phyloP scores from a whole-genome alignment of 257 asterid genomes.

The Scutellaria baicalensis region DNA sequence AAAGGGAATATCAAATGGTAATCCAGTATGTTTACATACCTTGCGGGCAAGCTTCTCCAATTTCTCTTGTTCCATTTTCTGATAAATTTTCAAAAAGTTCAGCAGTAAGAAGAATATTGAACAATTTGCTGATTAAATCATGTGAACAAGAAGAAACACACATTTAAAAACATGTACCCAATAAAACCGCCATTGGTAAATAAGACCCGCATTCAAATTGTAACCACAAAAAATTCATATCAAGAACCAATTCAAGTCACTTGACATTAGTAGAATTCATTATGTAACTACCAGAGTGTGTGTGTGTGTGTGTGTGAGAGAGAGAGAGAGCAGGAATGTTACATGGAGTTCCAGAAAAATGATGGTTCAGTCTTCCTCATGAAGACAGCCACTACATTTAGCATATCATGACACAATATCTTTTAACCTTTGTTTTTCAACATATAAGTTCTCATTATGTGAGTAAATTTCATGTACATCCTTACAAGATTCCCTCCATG shows the following conservation, averaged over 20 bases:
- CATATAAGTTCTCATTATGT: not conserved
- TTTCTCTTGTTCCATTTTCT: slow-evolving; percentile 85
- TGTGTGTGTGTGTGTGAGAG: not conserved
- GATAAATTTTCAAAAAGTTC: slow-evolving; percentile 17
- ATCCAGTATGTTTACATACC: slow-evolving; percentile 35
- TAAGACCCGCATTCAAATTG: not conserved
- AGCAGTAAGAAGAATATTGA: slow-evolving; percentile 12
- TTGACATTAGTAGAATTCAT: not conserved
- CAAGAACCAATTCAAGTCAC: not conserved
- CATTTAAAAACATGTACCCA: not conserved
- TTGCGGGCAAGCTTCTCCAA: slow-evolving; percentile 86
- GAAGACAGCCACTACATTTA: not conserved
- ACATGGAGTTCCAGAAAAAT: slow-evolving; percentile 4
- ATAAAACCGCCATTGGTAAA: not conserved
- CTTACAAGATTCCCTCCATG: too few species aligned
- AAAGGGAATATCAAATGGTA: not conserved
- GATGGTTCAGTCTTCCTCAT: not conserved
- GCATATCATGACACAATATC: not conserved
- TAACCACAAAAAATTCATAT: not conserved
- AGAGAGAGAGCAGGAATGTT: not conserved
- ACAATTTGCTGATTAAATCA: not conserved
- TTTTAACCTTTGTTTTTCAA: not conserved
- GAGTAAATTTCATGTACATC: not conserved
- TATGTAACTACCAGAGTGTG: not conserved
- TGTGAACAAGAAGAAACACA: not conserved